Percentiles rank a stretch among this genome's conserved stretches.
phyloP scores from a whole-genome alignment of 129 eudicot species.

The Artemisia annua region DNA sequence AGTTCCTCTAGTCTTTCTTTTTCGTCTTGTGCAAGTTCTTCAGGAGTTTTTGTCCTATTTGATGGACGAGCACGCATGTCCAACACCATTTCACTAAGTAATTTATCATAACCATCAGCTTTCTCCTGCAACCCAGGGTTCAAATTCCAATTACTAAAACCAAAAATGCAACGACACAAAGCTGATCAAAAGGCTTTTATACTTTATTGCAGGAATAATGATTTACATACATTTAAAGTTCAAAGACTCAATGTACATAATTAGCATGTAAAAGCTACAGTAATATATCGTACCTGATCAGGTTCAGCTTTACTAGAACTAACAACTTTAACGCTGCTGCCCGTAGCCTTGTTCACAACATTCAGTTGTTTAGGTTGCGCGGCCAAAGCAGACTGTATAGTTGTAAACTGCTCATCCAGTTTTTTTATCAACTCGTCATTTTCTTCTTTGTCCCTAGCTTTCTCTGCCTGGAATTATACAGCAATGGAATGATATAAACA shows the following conservation, averaged over 20 bases:
- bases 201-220: not conserved
- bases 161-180: conserved; percentile 5
- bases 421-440: conserved; percentile 69
- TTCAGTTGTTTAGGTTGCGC: conserved; percentile 67
- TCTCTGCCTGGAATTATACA: conserved; percentile 59
- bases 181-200: not conserved
- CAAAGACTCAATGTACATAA: no score
- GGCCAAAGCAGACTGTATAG: conserved; percentile 70
- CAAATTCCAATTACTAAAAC: conserved; percentile 5
- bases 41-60: conserved; percentile 87
- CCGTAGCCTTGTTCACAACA: conserved; percentile 60
- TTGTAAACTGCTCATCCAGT: conserved; percentile 78
- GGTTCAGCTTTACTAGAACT: conserved; percentile 42
- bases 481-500: conserved; percentile 1
- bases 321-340: conserved; percentile 40
- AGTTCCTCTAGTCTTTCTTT: conserved; percentile 73
- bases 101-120: conserved; percentile 85
- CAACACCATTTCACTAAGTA: conserved; percentile 72
- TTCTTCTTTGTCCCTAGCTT: conserved; percentile 97
- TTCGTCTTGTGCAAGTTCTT: conserved; percentile 97
- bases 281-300: conserved; percentile 49
- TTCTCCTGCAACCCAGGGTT: conserved; percentile 55
- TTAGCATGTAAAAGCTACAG: not conserved
- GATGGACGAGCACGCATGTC: conserved; percentile 95
- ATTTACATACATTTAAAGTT: no score